A percentile compares a stretch with the other conserved stretches of the same genome.
Evolutionary conservation across 73 alveolate genomes (phyloP).

Genomic region (Vitrella brassicaformis): DNA sequence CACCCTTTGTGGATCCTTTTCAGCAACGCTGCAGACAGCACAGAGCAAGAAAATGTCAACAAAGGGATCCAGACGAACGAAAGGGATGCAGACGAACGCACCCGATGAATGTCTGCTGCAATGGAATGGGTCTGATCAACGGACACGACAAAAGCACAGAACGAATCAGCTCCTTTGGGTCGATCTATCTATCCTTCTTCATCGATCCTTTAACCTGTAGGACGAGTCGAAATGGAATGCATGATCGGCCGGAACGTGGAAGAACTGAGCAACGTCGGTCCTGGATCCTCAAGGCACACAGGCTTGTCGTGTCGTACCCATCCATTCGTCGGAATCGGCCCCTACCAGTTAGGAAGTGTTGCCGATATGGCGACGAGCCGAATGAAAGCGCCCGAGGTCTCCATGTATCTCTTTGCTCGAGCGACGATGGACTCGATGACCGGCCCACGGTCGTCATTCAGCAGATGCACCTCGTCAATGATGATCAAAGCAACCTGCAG

Average conservation of each 20-base stretch:
- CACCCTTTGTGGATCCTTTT: too few species aligned
- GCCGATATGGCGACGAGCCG: slow-evolving; percentile 90
- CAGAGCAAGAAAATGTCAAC: too few species aligned
- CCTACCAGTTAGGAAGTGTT: slow-evolving; percentile 91
- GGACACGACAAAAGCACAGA: too few species aligned
- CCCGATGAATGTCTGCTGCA: background rate
- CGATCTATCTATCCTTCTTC: too few species aligned
- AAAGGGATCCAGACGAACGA: too few species aligned
- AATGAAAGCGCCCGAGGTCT: slow-evolving; percentile 49
- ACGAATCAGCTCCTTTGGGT: too few species aligned
- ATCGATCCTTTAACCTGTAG: slow-evolving; percentile 50
- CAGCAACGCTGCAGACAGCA: too few species aligned
- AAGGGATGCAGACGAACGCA: too few species aligned
- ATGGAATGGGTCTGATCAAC: background rate
- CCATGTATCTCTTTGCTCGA: slow-evolving; percentile 73
- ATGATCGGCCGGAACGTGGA: slow-evolving; percentile 30
- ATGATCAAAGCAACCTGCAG: background rate
- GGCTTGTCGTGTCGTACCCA: background rate
- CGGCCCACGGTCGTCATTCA: slow-evolving; percentile 99
- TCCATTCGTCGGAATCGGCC: too few species aligned
- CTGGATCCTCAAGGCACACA: background rate
- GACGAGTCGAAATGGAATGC: slow-evolving; percentile 83
- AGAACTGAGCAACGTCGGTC: background rate
- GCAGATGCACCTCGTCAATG: slow-evolving; percentile 70
- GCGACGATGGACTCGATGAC: slow-evolving; percentile 98